Base-by-base conservation (phyloP, 2,329 filamentous ascomycete species). In the Diaporthe vexans region DNA sequence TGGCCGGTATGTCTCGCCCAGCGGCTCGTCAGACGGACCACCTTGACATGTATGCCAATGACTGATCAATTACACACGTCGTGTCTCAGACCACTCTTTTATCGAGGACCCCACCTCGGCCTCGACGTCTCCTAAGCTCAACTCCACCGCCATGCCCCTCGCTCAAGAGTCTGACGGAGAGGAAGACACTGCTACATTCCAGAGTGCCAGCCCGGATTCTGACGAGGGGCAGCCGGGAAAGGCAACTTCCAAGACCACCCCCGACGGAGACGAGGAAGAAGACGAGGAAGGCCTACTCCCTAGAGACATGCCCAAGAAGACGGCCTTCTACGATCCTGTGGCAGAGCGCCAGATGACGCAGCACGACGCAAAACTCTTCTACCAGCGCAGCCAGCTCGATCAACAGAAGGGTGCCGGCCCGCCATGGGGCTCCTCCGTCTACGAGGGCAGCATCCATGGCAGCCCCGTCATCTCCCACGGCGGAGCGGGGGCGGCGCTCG, bases 291-390 rank as follows among this genome's bases (percentile, higher is more conserved):
- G 90, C 72, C 90, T 92, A 87, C 85, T 93, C 13, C 85, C 86
- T 29, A 86, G 91, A 76, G 91, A 93, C 80, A 81, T 90, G 70
- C 90, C 90, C 46, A 88, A 88, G 75, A 93, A 92, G 81, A 98
- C 95, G 11, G 94, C 95, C 26, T 97, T 95, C 81, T 98, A 97
- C 85, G 95, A 98, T 83, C 95, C 96, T 80, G 93, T 96, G 70
- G 94, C 94, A 71, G 97, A 99, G 84, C 97, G 97, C 80, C 94
- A 96, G 80, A 94, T 98, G 91, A 97, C 93, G 80, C 95, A 98
- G 83, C 93, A 94, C 35, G 97, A 99, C 82, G 94, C 96, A 75
- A 98, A 98, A 84, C 89, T 98, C 76, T 97, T 98, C 85, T 99
- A 98, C 83, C 96, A 98, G 85, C 90, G 94, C 77, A 95, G 94